Evolutionary conservation across 139 green algal species (phyloP).

Genomic region (Coelastrella sp.): DNA sequence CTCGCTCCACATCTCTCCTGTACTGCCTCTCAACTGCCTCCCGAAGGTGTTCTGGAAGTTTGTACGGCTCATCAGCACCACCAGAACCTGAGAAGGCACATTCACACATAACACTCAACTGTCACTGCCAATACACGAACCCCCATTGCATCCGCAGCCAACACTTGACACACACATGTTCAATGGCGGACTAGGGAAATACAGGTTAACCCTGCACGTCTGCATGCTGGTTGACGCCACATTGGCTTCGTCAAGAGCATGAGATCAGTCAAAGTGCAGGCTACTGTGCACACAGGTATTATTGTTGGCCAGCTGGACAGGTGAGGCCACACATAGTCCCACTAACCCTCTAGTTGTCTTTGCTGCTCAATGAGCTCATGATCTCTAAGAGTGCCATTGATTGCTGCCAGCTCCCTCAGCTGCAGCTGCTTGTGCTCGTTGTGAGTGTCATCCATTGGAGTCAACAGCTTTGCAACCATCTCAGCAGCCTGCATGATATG

Average conservation of each 20-base stretch:
- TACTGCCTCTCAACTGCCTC: constrained; percentile 85
- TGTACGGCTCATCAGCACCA: constrained; percentile 61
- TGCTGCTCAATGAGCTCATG: constrained; percentile 49
- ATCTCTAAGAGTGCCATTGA: constrained; percentile 90
- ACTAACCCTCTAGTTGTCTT: constrained; percentile 41
- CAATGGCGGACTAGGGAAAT: too few relatives aligned
- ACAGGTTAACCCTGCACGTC: too few relatives aligned
- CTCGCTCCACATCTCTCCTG: constrained; percentile 68
- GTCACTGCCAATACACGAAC: too few relatives aligned
- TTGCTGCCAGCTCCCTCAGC: constrained; percentile 92
- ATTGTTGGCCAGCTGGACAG: too few relatives aligned
- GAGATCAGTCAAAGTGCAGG: too few relatives aligned
- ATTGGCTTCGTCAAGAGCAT: too few relatives aligned
- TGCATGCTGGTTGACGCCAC: too few relatives aligned
- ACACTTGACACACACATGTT: too few relatives aligned
- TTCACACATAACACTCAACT: too few relatives aligned
- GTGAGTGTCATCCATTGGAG: constrained; percentile 69
- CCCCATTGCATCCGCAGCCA: too few relatives aligned
- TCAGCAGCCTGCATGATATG: constrained; percentile 34
- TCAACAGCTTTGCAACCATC: constrained; percentile 52
- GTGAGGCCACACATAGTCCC: too few relatives aligned
- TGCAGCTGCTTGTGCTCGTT: constrained; percentile 96
- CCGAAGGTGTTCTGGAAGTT: constrained; percentile 82
- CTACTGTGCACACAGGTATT: too few relatives aligned
- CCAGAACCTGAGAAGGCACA: not conserved